phyloP scores from a whole-genome alignment of 2,329 filamentous ascomycete species.

The Monosporascus sp. region DNA sequence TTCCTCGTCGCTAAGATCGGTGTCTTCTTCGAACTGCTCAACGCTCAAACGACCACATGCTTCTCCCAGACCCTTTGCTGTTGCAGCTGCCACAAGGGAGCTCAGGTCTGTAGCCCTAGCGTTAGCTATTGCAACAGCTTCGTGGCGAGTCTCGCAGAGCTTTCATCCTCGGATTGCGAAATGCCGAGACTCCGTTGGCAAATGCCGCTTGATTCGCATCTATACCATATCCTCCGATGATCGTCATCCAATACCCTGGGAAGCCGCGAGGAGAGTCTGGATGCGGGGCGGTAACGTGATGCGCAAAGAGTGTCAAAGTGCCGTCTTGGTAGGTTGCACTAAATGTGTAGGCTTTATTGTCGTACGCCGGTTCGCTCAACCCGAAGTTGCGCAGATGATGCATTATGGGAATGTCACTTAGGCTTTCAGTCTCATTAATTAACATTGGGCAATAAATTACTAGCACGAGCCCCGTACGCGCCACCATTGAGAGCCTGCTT shows the following conservation, averaged over 20 bases:
- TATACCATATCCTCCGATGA: not conserved
- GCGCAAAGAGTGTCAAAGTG: not conserved
- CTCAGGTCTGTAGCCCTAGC: not conserved
- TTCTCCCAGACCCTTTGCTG: no score
- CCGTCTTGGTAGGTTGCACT: not conserved
- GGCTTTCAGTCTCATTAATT: not conserved
- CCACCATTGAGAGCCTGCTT: not conserved
- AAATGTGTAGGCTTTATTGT: not conserved
- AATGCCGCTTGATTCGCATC: not conserved
- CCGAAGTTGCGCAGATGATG: not conserved
- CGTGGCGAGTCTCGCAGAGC: not conserved
- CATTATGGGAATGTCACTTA: not conserved
- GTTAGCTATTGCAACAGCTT: not conserved
- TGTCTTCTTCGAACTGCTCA: no score
- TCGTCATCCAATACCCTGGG: not conserved
- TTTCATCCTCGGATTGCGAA: not conserved
- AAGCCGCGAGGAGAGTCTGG: not conserved
- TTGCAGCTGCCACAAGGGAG: no score
- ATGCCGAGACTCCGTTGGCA: not conserved
- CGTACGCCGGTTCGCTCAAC: not conserved
- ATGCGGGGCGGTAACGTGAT: not conserved
- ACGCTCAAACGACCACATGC: no score
- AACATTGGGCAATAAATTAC: not conserved
- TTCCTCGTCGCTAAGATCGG: no score
- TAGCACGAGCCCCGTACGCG: not conserved